Evolutionary conservation across 2,329 filamentous ascomycete species (phyloP).

Genomic region (Allantophomopsis cytisporea): DNA sequence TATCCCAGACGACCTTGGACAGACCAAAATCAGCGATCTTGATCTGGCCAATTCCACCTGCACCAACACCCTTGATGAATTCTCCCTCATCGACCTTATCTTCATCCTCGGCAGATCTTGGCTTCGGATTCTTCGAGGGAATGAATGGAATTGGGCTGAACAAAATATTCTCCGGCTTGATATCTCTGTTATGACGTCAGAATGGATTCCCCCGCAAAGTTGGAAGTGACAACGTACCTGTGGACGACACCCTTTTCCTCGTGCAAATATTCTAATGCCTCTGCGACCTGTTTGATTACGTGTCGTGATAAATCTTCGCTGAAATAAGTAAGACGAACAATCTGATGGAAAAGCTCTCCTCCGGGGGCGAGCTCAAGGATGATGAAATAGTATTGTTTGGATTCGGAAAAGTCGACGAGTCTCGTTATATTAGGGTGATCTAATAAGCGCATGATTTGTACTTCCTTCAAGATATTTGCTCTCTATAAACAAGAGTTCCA

Average conservation of each 20-base stretch:
- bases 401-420: slow-evolving; percentile 87
- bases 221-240: slow-evolving; percentile 47
- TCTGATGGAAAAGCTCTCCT: slow-evolving; percentile 96
- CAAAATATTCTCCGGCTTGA: slow-evolving; percentile 94
- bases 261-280: slow-evolving; percentile 85
- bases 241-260: slow-evolving; percentile 94
- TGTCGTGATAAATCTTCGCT: slow-evolving; percentile 91
- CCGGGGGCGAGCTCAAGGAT: slow-evolving; percentile 89
- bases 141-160: slow-evolving; percentile 79
- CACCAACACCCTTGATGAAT: slow-evolving; percentile 67
- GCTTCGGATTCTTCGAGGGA: slow-evolving; percentile 68
- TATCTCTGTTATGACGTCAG: slow-evolving; percentile 53
- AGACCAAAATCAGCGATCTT: slow-evolving; percentile 98
- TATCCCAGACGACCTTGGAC: slow-evolving; percentile 97
- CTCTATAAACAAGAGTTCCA: slow-evolving; percentile 38
- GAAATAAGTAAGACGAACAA: slow-evolving; percentile 95
- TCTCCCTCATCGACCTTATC: slow-evolving; percentile 97
- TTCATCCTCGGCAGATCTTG: slow-evolving; percentile 77
- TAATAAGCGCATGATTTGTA: slow-evolving; percentile 94
- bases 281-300: slow-evolving; percentile 90
- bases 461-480: slow-evolving; percentile 95
- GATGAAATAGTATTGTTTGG: slow-evolving; percentile 93
- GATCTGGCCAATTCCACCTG: slow-evolving; percentile 85
- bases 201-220: slow-evolving; percentile 1
- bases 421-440: slow-evolving; percentile 95